Conservation (phyloP, 768 basidiomycete genomes). For the Melanogaster broomeanus region DNA sequence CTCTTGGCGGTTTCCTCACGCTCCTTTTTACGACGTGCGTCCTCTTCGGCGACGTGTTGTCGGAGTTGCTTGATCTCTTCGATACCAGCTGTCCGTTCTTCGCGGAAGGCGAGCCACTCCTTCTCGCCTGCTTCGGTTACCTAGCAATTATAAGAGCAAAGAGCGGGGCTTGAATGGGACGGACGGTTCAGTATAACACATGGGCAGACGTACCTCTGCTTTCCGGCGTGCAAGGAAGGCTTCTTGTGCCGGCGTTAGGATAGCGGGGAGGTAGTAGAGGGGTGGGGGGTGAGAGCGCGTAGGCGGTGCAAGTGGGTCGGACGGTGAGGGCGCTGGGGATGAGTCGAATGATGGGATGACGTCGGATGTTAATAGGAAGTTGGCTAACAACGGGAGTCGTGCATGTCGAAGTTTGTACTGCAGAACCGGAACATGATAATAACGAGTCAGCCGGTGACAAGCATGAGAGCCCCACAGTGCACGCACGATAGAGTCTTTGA, state of each 20-base stretch:
- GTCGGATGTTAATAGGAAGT: slow-evolving; percentile 79
- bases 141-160: slow-evolving; percentile 34
- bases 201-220: slow-evolving; percentile 49
- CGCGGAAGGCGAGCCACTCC: slow-evolving; percentile 67
- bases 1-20: slow-evolving; percentile 40
- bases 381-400: slow-evolving; percentile 70
- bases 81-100: slow-evolving; percentile 58
- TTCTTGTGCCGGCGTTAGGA: slow-evolving; percentile 70
- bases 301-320: slow-evolving; percentile 45
- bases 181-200: not conserved
- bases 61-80: slow-evolving; percentile 65
- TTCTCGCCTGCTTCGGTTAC: slow-evolving; percentile 61
- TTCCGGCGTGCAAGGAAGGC: slow-evolving; percentile 63
- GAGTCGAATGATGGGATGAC: slow-evolving; percentile 46
- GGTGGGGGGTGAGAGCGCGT: slow-evolving; percentile 74
- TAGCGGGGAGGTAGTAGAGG: slow-evolving; percentile 72
- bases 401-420: slow-evolving; percentile 75
- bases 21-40: slow-evolving; percentile 45
- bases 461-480: not conserved
- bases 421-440: not conserved
- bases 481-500: slow-evolving; percentile 81
- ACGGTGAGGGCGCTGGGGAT: slow-evolving; percentile 25
- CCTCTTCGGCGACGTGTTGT: slow-evolving; percentile 66
- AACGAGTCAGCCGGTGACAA: not conserved
- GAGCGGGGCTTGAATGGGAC: not conserved